Conservation (phyloP, 2,329 filamentous ascomycete species). For the Aureobasidium subglaciale region DNA sequence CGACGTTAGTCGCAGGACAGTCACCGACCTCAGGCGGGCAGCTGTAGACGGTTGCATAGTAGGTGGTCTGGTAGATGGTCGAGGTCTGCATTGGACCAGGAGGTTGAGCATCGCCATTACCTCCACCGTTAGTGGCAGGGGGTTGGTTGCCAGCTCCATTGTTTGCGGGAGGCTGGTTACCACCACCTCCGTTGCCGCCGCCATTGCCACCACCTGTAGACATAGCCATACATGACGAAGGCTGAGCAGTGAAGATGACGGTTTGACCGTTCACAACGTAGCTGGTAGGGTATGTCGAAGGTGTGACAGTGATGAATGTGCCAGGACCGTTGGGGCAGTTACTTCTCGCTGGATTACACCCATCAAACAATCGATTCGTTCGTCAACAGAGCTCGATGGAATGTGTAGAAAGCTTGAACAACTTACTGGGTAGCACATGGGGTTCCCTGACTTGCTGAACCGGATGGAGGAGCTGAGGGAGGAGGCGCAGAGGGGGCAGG, state of each 20-base stretch:
- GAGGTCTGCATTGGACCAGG: neutral
- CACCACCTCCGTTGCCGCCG: too few relatives aligned
- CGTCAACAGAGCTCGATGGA: too few relatives aligned
- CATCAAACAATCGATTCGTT: neutral
- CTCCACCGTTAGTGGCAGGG: too few relatives aligned
- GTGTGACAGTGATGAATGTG: slow-evolving; percentile 14
- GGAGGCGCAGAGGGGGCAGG: neutral
- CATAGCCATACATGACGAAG: neutral
- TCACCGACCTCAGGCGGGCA: slow-evolving; percentile 28
- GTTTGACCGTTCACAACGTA: neutral
- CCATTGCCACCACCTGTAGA: neutral
- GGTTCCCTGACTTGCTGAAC: neutral
- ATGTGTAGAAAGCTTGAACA: too few relatives aligned
- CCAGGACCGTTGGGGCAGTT: neutral
- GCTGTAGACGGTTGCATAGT: slow-evolving; percentile 19
- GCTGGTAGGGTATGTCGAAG: neutral
- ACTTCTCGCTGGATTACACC: neutral
- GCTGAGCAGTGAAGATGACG: neutral
- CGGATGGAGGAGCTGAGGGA: neutral
- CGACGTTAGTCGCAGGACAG: slow-evolving; percentile 25
- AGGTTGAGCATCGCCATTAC: too few relatives aligned
- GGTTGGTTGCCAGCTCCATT: neutral
- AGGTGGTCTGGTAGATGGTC: slow-evolving; percentile 17
- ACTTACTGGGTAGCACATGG: neutral
- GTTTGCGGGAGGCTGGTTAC: neutral